Percentiles rank a stretch among this genome's conserved stretches.
Conservation (phyloP, 805 yeast genomes). For the Cyberlindnera galapagoensis region DNA sequence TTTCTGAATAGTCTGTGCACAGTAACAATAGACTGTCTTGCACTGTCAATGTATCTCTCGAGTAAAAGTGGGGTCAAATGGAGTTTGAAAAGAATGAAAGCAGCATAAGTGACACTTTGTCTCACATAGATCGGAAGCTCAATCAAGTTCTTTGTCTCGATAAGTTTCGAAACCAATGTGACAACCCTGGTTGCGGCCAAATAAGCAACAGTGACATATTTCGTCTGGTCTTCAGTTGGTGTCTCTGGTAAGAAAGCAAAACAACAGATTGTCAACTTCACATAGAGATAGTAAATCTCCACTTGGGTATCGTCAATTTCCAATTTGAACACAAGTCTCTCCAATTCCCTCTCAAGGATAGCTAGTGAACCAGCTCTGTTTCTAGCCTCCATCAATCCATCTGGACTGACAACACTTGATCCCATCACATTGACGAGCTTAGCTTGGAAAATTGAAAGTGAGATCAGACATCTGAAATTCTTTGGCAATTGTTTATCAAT, state of each 20-base stretch:
- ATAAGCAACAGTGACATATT: conserved; percentile 77
- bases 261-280: conserved; percentile 74
- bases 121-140: conserved; percentile 84
- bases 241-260: conserved; percentile 91
- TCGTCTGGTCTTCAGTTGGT: conserved; percentile 79
- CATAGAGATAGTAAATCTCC: conserved; percentile 73
- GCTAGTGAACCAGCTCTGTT: conserved; percentile 75
- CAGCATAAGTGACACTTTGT: conserved; percentile 79
- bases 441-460: conserved; percentile 76
- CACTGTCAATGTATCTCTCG: conserved; percentile 69
- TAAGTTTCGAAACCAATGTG: conserved; percentile 66
- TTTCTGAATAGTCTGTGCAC: conserved; percentile 84
- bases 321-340: conserved; percentile 58
- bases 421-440: conserved; percentile 85
- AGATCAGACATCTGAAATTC: conserved; percentile 63
- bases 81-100: conserved; percentile 69
- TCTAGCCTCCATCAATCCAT: conserved; percentile 80
- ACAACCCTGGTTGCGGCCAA: conserved; percentile 74
- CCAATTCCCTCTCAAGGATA: conserved; percentile 74
- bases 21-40: conserved; percentile 89
- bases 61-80: conserved; percentile 71
- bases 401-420: conserved; percentile 74
- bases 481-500: conserved; percentile 57
- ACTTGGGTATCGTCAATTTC: conserved; percentile 62
- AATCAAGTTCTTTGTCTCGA: conserved; percentile 62